Conservation (phyloP, 495 filamentous ascomycete genomes). For the Trichoderma erinaceum region DNA sequence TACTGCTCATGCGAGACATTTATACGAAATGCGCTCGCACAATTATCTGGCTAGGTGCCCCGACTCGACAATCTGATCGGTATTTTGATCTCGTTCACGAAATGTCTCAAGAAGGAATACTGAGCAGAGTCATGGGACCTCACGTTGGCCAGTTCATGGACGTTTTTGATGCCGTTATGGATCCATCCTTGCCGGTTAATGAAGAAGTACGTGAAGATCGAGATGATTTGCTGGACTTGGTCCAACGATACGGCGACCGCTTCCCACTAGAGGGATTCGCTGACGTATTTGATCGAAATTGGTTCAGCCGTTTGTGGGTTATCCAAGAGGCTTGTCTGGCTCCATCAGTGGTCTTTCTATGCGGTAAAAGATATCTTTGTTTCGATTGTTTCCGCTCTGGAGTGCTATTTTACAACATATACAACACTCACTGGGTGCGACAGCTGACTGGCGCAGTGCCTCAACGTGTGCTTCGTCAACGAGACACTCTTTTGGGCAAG, state of each 20-base stretch:
- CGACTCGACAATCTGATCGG: neutral
- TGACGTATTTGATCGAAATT: neutral
- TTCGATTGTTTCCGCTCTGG: neutral
- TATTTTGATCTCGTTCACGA: neutral
- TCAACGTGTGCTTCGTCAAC: neutral
- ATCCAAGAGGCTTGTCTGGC: slow-evolving; percentile 1
- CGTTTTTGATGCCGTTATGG: neutral
- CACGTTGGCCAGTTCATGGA: neutral
- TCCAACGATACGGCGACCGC: neutral
- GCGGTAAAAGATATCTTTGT: neutral
- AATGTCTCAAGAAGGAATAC: neutral
- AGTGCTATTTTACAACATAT: neutral
- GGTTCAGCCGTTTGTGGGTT: neutral
- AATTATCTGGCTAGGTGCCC: neutral
- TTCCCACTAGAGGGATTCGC: neutral
- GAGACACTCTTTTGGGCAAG: neutral
- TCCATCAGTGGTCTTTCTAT: neutral
- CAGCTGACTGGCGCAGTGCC: neutral
- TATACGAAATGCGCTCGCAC: neutral
- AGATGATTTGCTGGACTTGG: neutral
- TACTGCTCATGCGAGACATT: neutral
- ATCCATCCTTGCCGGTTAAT: neutral
- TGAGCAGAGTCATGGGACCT: slow-evolving; percentile 4
- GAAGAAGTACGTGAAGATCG: neutral
- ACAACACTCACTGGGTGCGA: slow-evolving; percentile 3